Conservation (phyloP, 2,329 filamentous ascomycete genomes). For the Monilinia vaccinii-corymbosi region DNA sequence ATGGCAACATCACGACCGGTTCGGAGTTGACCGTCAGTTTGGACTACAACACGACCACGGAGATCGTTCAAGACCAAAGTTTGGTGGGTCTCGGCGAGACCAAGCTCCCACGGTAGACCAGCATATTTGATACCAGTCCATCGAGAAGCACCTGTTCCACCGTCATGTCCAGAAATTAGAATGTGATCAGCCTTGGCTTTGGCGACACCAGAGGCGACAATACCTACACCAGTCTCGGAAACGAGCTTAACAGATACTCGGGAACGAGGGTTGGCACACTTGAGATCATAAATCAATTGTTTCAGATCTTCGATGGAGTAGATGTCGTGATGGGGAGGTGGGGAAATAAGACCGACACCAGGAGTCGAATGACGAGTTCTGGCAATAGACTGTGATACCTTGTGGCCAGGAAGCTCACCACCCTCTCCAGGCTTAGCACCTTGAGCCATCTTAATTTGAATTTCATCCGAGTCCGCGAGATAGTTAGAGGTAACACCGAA, state of each 20-base stretch:
- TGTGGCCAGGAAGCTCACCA: conserved; percentile 93
- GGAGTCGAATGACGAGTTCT: conserved; percentile 93
- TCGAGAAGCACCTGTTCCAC: conserved; percentile 89
- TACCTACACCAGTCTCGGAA: conserved; percentile 93
- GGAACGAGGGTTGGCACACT: conserved; percentile 88
- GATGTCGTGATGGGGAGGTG: conserved; percentile 94
- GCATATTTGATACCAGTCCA: conserved; percentile 99
- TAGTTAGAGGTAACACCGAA: conserved; percentile 96
- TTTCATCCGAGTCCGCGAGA: conserved; percentile 86
- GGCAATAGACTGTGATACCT: conserved; percentile 89
- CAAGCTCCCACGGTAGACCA: conserved; percentile 91
- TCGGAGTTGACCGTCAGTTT: conserved; percentile 89
- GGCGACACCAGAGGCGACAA: conserved; percentile 92
- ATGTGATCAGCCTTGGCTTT: conserved; percentile 98
- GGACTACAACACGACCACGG: conserved; percentile 87
- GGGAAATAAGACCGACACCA: conserved; percentile 91
- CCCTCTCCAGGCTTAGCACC: conserved; percentile 96
- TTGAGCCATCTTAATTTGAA: conserved; percentile 99
- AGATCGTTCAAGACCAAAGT: conserved; percentile 93
- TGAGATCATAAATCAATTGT: conserved; percentile 94
- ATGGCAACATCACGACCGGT: conserved; percentile 92
- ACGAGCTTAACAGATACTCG: conserved; percentile 96
- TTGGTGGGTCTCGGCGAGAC: conserved; percentile 94
- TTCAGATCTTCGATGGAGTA: conserved; percentile 98
- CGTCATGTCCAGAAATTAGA: conserved; percentile 91